Conservation (phyloP, 2,329 filamentous ascomycete species). For the Stemphylium vesicarium region DNA sequence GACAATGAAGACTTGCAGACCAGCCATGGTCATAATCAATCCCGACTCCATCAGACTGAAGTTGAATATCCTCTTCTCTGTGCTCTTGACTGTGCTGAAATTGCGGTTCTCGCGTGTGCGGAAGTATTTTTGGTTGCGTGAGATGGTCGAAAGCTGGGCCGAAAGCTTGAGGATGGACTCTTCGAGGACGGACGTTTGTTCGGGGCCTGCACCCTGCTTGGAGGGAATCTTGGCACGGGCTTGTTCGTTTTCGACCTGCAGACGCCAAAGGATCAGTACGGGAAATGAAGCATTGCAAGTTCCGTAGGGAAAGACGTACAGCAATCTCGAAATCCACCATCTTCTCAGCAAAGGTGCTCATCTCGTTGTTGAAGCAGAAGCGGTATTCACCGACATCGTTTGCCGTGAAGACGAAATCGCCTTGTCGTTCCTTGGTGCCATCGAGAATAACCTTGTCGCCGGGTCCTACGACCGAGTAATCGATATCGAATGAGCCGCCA, state of each 20-base stretch:
- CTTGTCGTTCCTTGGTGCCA: constrained; percentile 90
- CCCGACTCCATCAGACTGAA: constrained; percentile 92
- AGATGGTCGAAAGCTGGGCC: constrained; percentile 89
- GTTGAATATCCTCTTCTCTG: constrained; percentile 94
- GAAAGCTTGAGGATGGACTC: constrained; percentile 96
- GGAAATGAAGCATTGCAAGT: background rate
- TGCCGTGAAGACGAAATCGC: constrained; percentile 97
- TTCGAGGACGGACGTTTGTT: constrained; percentile 87
- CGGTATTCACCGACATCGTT: constrained; percentile 86
- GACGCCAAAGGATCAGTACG: constrained; percentile 3
- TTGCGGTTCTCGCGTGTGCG: constrained; percentile 98
- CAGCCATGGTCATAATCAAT: constrained; percentile 95
- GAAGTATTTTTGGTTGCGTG: constrained; percentile 99
- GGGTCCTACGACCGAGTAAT: constrained; percentile 87
- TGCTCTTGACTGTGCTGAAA: constrained; percentile 96
- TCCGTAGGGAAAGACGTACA: constrained; percentile 60
- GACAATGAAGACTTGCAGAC: constrained; percentile 94
- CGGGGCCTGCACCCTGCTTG: constrained; percentile 84
- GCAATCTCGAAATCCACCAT: constrained; percentile 97
- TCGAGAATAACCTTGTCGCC: constrained; percentile 80
- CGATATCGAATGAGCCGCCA: constrained; percentile 95
- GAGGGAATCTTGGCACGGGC: constrained; percentile 76
- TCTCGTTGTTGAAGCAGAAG: constrained; percentile 98
- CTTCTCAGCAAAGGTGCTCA: constrained; percentile 98
- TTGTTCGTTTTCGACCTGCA: constrained; percentile 90